A percentile compares a stretch with the other conserved stretches of the same genome.
phyloP scores from a whole-genome alignment of 139 green algal genomes.

The Edaphochlamys debaryana region DNA sequence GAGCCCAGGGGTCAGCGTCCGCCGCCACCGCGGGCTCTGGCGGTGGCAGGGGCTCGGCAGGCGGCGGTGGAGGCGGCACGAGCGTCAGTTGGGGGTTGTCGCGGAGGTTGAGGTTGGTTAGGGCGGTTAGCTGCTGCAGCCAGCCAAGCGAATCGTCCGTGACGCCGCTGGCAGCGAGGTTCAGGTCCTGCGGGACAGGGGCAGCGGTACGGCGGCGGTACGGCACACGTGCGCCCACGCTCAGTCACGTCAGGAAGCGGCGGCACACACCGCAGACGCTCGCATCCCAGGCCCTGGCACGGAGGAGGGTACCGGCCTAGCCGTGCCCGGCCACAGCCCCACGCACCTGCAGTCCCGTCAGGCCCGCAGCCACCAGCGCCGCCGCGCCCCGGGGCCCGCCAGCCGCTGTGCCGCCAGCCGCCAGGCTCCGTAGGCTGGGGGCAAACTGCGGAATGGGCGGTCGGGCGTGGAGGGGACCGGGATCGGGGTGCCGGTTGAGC shows the following conservation, averaged over 20 bases:
- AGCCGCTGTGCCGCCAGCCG: not conserved
- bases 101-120: slow-evolving; percentile 19
- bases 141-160: not conserved
- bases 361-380: slow-evolving; percentile 11
- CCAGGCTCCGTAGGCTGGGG: not conserved
- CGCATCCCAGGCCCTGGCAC: no score
- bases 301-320: no score
- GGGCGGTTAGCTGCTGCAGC: slow-evolving; percentile 17
- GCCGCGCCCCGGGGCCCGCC: not conserved
- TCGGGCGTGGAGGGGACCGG: no score
- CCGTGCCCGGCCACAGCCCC: no score
- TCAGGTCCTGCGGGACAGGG: slow-evolving; percentile 8
- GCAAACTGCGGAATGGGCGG: slow-evolving; percentile 2
- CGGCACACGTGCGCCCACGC: no score
- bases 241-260: no score
- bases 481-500: no score
- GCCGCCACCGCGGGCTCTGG: no score
- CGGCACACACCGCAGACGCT: no score
- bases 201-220: no score
- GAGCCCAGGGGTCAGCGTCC: no score
- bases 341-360: slow-evolving; percentile 6
- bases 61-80: not conserved
- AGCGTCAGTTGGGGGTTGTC: not conserved
- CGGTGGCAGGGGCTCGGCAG: not conserved
- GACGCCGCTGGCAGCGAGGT: not conserved